Base-by-base conservation (phyloP, 805 yeast species). In the Sugiyamaella mastotermitis region DNA sequence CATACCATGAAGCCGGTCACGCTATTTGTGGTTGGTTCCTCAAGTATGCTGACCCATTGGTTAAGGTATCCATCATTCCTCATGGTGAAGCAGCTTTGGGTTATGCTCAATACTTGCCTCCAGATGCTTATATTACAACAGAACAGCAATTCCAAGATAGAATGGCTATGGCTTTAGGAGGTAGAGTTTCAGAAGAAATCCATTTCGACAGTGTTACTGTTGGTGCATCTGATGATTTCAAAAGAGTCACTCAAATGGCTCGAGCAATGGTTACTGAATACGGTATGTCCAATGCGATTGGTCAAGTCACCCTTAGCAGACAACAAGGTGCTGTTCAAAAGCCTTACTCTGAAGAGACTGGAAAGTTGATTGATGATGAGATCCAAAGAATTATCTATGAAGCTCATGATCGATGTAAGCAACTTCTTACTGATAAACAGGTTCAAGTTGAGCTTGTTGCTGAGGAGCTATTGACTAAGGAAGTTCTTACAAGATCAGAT, bases 1-100 rank as follows among this genome's bases (percentile, higher is more conserved):
- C 96, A 0, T 87, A 83, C 57, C 97, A 87, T 61, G 97, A 87
- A 64, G 97, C 97, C 1, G 97, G 97, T 0, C 97, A 87, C 60
- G 97, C 97, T 3, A 81, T 87, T 34, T 83, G 95, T 62, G 97
- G 96, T 16, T 88, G 96, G 97, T 85, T 68, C 57, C 69, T 87
- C 55, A 74, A 78, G 62, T 78, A 66, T 64, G 96, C 97, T 8
- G 95, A 87, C 58, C 97, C 97, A 5, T 66, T 87, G 43, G 73
- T 88, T 42, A 87, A 87, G 61, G 96, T 87, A n/a, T 82, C 94
- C 15, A 87, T 87, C 50, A 84, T 87, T 45, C 97, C 97, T 41
- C 77, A 95, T 61, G 96, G 96, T 16, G 84, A 83, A 60, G 95
- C 95, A 35, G 95, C 95, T 10, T 67, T 87, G 40, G 97, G 97